These are phyloP conservation scores for Colletotrichum tamarilloi DNA, from an alignment of 2,329 filamentous ascomycete species.

Conservation along the genomic window DNA sequence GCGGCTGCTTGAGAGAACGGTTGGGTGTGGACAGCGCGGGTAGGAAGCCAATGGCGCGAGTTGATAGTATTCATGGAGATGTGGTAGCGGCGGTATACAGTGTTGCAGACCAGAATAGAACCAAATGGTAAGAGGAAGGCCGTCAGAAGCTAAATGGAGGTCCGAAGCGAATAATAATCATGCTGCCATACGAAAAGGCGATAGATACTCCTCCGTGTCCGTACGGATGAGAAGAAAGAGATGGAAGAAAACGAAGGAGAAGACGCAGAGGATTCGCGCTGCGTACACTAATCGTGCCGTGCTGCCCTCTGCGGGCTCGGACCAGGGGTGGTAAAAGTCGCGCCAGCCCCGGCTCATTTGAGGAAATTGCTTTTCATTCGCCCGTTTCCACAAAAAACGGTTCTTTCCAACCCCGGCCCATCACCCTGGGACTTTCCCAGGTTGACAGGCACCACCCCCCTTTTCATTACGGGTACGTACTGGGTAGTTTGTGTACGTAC, in stretches of 20 bases:
- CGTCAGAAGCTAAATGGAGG: neutral
- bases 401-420: slow-evolving; percentile 8
- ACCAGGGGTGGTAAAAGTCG: slow-evolving; percentile 29
- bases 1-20: slow-evolving; percentile 7
- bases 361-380: slow-evolving; percentile 39
- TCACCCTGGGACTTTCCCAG: slow-evolving; percentile 20
- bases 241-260: neutral
- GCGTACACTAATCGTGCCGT: neutral
- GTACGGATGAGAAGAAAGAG: neutral
- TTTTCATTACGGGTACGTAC: neutral
- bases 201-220: neutral
- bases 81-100: neutral
- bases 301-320: neutral
- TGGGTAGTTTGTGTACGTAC: too few relatives aligned
- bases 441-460: slow-evolving; percentile 31
- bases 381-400: slow-evolving; percentile 26
- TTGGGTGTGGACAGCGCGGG: neutral
- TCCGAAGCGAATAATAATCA: neutral
- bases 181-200: neutral
- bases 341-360: slow-evolving; percentile 35
- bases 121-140: neutral
- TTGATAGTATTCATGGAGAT: neutral
- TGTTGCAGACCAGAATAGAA: neutral
- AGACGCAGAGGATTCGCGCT: neutral
- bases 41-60: neutral